phyloP scores from a whole-genome alignment of 305 asterid genomes.

The Fraxinus angustifolia region DNA sequence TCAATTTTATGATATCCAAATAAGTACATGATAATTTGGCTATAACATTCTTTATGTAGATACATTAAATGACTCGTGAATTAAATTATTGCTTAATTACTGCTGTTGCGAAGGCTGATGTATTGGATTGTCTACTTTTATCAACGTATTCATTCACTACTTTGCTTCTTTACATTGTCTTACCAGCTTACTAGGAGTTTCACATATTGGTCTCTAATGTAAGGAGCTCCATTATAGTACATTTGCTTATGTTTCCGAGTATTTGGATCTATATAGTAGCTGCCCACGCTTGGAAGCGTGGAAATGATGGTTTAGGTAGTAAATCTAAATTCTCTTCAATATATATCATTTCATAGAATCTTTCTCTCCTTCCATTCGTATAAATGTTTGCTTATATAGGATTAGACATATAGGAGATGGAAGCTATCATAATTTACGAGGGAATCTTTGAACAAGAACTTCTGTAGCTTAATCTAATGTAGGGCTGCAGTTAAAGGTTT shows the following conservation, averaged over 20 bases:
- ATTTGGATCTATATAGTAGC: not conserved
- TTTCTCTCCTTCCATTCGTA: not conserved
- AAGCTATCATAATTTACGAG: not conserved
- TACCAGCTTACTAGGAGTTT: not conserved
- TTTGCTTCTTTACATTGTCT: not conserved
- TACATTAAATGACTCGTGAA: conserved; percentile 8
- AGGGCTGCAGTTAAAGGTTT: not conserved
- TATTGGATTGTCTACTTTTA: conserved; percentile 2
- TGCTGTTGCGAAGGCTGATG: not conserved
- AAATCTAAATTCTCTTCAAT: not conserved
- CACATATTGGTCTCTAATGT: not conserved
- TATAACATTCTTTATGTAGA: conserved; percentile 2
- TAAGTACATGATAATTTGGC: conserved; percentile 2
- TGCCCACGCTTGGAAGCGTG: not conserved
- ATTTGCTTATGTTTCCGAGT: not conserved
- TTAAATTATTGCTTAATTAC: conserved; percentile 4
- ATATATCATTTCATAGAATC: not conserved
- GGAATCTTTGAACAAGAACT: not conserved
- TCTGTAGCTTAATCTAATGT: not conserved
- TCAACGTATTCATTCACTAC: not conserved
- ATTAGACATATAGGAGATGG: not conserved
- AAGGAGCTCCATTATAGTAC: not conserved
- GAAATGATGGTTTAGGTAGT: not conserved
- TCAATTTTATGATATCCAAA: not conserved
- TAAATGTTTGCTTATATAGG: not conserved